phyloP scores from a whole-genome alignment of 352 stramenopile genomes.

The Phytophthora capsici region DNA sequence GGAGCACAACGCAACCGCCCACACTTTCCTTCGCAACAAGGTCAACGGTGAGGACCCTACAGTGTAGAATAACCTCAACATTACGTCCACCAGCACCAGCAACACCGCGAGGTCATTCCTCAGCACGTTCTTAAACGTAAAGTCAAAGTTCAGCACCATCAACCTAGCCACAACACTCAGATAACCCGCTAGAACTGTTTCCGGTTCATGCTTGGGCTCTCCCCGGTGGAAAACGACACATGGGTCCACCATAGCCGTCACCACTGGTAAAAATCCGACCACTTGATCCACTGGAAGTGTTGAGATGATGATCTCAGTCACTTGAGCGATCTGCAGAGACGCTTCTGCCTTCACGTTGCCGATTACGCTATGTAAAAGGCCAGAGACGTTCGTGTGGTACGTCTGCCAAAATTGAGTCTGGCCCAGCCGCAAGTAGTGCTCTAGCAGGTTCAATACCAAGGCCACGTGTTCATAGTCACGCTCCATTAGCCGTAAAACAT shows the following conservation, averaged over 20 bases:
- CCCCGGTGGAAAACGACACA: constrained; percentile 55
- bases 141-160: constrained; percentile 54
- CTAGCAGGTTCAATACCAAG: constrained; percentile 59
- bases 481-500: constrained; percentile 70
- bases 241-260: constrained; percentile 53
- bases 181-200: constrained; percentile 70
- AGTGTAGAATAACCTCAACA: constrained; percentile 80
- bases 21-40: constrained; percentile 67
- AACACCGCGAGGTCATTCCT: constrained; percentile 45
- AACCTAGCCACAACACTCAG: constrained; percentile 64
- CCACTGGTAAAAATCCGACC: constrained; percentile 30
- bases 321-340: constrained; percentile 59
- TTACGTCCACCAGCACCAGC: constrained; percentile 53
- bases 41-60: constrained; percentile 67
- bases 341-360: constrained; percentile 79
- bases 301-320: constrained; percentile 50
- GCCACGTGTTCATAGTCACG: constrained; percentile 83
- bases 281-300: constrained; percentile 53
- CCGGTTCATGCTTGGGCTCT: constrained; percentile 48
- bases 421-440: constrained; percentile 72
- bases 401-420: constrained; percentile 67
- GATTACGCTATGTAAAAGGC: constrained; percentile 56
- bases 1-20: constrained; percentile 61
- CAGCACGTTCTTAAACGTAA: constrained; percentile 55
- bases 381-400: constrained; percentile 54